Evolutionary conservation across 352 stramenopile species (phyloP), one percentile per base, ranked within the genome.

Genomic region (Globisporangium echinulatum): DNA sequence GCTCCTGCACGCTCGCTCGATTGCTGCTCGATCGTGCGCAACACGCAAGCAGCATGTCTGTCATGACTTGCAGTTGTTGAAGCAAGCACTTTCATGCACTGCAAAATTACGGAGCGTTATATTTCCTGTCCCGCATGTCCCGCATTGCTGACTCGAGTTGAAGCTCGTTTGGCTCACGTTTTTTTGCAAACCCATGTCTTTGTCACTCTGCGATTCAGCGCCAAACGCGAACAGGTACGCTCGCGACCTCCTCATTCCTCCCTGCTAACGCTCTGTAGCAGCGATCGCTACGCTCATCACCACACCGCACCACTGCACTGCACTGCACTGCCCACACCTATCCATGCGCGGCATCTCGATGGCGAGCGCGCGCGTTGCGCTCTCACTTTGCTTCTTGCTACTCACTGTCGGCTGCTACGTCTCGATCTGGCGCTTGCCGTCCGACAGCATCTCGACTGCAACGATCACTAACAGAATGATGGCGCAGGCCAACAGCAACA

Each of bases 321-420:
- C 51, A n/a, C 25, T 33, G 25, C 25, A 33, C 25, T 33, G 25
- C 1, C 2, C 25, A 33, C 13, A 39, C 53, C 5, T 40, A 11
- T 15, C 25, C 25, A 33, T 39, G n/a, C 19, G 15, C 7, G 25
- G 51, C 38, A 2, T 44, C 51, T 56, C 52, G 25, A 25, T 42
- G 13, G 36, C 50, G 36, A 39, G 33, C 49, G 49, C 37, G 4
- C 36, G 51, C 51, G 37, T 33, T 17, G 52, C 52, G 25, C 5
- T 52, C 56, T 71, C 54, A 79, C 70, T 72, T 60, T 79, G 47
- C 58, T 39, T 79, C 70, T 67, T 62, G 72, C 58, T 82, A 61
- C 44, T 67, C 43, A 58, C 44, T 19, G 42, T 38, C n/a, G 59
- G 54, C 49, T 52, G 49, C 61, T 61, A 62, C 36, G 13, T 67